phyloP scores from a whole-genome alignment of 305 asterid genomes.

The Solanum aculeatissimum region DNA sequence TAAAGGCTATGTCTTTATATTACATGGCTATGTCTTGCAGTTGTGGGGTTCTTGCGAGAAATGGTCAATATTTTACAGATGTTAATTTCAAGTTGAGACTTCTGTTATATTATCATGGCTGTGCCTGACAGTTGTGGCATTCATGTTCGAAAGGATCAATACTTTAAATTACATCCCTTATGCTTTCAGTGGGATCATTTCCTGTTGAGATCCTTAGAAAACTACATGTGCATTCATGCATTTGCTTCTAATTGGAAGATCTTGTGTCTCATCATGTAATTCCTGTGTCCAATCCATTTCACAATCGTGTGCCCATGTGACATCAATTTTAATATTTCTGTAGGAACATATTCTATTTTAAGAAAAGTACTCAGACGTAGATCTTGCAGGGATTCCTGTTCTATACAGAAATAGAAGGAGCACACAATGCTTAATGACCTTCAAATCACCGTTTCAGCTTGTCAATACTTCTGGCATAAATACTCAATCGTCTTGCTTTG shows the following conservation, averaged over 20 bases:
- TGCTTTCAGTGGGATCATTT: not conserved
- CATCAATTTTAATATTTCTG: not conserved
- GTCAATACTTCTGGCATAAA: slow-evolving; percentile 15
- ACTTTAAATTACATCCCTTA: not conserved
- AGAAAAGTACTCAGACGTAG: not conserved
- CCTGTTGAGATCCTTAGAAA: not conserved
- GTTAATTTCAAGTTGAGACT: not conserved
- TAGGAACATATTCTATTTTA: not conserved
- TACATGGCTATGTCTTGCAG: not conserved
- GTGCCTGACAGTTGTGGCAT: not conserved
- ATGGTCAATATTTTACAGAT: not conserved
- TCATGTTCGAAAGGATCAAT: not conserved
- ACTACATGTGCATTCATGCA: not conserved
- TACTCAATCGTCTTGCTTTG: slow-evolving; percentile 20
- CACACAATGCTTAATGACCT: slow-evolving; percentile 16
- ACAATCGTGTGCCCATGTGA: not conserved
- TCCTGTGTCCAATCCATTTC: not conserved
- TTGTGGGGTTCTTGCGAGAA: not conserved
- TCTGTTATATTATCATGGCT: not conserved
- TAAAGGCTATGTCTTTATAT: not conserved
- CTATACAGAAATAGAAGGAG: slow-evolving; percentile 18
- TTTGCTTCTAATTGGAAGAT: not conserved
- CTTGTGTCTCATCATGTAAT: not conserved
- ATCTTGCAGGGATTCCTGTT: slow-evolving; percentile 31
- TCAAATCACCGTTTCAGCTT: slow-evolving; percentile 32